Conservation (phyloP, 129 eudicot species). For the Lonicera japonica region DNA sequence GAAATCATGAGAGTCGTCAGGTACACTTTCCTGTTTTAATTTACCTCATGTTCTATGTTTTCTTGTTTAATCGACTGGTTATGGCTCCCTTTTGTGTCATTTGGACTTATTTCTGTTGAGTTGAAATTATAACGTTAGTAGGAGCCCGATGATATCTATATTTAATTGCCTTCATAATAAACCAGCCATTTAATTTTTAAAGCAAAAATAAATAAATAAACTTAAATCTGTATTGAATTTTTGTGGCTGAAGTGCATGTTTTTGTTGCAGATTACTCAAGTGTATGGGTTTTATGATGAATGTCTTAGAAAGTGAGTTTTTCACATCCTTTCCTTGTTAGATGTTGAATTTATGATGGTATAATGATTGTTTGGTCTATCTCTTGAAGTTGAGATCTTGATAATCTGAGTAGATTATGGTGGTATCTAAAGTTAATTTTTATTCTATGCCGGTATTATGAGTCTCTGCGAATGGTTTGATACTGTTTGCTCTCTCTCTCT, state of each 20-base stretch:
- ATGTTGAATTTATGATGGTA: not conserved
- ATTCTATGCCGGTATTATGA: no score
- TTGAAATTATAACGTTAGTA: no score
- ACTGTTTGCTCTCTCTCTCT: no score
- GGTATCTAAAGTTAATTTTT: not conserved
- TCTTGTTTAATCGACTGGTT: no score
- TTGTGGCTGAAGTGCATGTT: not conserved
- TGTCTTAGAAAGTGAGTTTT: constrained; percentile 90
- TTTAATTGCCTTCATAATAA: not conserved
- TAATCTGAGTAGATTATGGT: no score
- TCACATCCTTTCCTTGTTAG: not conserved
- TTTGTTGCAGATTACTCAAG: constrained; percentile 87
- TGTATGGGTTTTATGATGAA: constrained; percentile 94
- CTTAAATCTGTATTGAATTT: not conserved
- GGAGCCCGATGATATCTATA: no score
- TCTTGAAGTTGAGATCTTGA: not conserved
- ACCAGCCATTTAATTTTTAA: no score
- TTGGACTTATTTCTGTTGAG: no score
- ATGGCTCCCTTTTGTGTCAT: no score
- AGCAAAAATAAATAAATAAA: no score
- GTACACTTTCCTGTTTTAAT: constrained; percentile 18
- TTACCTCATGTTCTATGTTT: not conserved
- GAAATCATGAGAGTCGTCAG: constrained; percentile 98
- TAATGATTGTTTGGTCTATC: not conserved
- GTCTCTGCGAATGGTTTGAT: no score